phyloP scores from a whole-genome alignment of 2,329 filamentous ascomycete species.

The Aspergillus sp. region DNA sequence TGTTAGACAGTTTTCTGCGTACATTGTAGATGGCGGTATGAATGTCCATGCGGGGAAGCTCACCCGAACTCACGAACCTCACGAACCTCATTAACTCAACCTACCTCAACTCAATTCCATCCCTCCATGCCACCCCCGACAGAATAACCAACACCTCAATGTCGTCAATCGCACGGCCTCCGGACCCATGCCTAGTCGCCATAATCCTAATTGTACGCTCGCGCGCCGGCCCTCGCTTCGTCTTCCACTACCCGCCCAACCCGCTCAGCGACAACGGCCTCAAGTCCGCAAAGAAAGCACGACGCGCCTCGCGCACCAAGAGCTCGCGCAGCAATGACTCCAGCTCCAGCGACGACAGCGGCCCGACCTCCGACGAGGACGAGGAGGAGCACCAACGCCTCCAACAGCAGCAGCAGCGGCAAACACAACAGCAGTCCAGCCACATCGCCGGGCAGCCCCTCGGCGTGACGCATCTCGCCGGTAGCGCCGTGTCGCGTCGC shows the following conservation, averaged over 20 bases:
- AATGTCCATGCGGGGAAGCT: conserved; percentile 18
- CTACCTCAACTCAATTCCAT: conserved; percentile 2
- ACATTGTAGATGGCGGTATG: neutral
- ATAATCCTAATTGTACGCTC: conserved; percentile 74
- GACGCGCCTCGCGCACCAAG: conserved; percentile 33
- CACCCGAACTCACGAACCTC: conserved; percentile 3
- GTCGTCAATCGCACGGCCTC: conserved; percentile 47
- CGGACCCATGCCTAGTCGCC: conserved; percentile 60
- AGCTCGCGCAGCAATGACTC: conserved; percentile 36
- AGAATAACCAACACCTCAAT: conserved; percentile 25
- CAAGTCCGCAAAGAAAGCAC: conserved; percentile 32
- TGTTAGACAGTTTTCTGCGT: neutral
- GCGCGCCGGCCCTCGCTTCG: conserved; percentile 74
- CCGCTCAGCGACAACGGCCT: conserved; percentile 41
- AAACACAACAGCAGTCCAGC: neutral
- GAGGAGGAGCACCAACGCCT: conserved; percentile 29
- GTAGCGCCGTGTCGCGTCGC: conserved; percentile 24
- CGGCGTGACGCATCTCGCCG: conserved; percentile 16
- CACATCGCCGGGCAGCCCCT: neutral
- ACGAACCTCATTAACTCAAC: neutral
- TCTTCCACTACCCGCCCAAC: conserved; percentile 80
- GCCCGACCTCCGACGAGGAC: conserved; percentile 39
- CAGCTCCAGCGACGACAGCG: conserved; percentile 37
- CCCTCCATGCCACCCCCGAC: conserved; percentile 14
- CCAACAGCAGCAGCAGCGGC: conserved; percentile 4